Base-by-base conservation (phyloP, 305 asterid species). In the Rubia tinctorum region DNA sequence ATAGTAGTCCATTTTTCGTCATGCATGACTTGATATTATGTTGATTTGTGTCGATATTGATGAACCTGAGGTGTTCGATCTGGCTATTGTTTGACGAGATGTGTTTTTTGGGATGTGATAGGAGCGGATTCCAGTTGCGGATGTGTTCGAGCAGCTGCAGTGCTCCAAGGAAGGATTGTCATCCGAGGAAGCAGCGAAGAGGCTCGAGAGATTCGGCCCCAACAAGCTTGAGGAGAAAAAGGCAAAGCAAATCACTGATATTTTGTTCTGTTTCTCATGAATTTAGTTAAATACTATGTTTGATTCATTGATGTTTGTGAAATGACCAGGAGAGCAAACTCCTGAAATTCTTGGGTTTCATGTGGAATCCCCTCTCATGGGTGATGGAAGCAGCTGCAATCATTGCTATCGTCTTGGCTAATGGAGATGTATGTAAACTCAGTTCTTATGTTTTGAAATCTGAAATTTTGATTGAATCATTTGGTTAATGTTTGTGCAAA, bases 161-260 rank as follows among this genome's bases (percentile, higher is more conserved):
- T 86, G 89, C 69, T 71, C 97, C 4, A 88, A 72, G 81, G 86
- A 86, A 69, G 98, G 98, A 71, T 76, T 93, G 73, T 73, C 86
- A 4, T 47, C 34, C 18, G 64, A 67, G 22, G 96, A 93, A 72
- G 98, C 93, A 6, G 76, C 76, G 2, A 78, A 73, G 25, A 86
- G 97, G 90, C 89, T 91, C 44, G 69, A 78, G 47, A 79, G 88
- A 1, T 93, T 93, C 60, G 98, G 98, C 25, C 91, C 70, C 1
- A 93, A 93, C 88, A 93, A 93, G 82, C 91, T 93, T 0, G 98
- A 93, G 80, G 98, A 91, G 90, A 93, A 91, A 80, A 76, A 70
- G 87, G 95, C 75, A 80, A 44, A 11, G 8, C 2, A 12, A 0
- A 40, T 56, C 18, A 2, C 8, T 18, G 44, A 34, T 6, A 14